These are phyloP conservation scores for Xylogone sp. DNA, from an alignment of 2,329 filamentous ascomycete species.

Conservation along the genomic window DNA sequence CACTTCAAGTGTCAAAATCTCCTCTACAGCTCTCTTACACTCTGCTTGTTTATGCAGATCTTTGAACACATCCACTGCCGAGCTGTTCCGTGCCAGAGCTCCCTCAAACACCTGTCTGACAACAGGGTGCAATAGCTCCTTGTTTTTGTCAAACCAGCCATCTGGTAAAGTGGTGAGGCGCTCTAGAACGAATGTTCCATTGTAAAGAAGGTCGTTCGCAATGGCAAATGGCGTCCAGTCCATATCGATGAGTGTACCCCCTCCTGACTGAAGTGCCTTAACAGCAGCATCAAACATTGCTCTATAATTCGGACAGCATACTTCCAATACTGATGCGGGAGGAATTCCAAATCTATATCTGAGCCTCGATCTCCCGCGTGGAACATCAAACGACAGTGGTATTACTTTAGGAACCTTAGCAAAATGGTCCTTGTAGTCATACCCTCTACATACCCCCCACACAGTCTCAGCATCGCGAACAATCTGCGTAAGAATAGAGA, in stretches of 20 bases:
- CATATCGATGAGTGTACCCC: conserved; percentile 24
- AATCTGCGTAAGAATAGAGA: conserved; percentile 43
- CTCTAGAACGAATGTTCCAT: conserved; percentile 48
- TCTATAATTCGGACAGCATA: conserved; percentile 37
- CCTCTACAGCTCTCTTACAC: conserved; percentile 37
- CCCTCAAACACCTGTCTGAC: conserved; percentile 40
- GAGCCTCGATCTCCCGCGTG: conserved; percentile 12
- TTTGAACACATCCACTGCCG: conserved; percentile 43
- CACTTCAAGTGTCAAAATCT: conserved; percentile 29
- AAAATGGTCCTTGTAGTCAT: conserved; percentile 45
- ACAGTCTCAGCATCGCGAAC: conserved; percentile 42
- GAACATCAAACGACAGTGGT: conserved; percentile 7
- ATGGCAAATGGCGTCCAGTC: conserved; percentile 43
- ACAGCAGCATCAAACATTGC: conserved; percentile 39
- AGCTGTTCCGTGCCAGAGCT: conserved; percentile 32
- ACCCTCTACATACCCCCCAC: conserved; percentile 42
- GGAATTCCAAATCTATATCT: conserved; percentile 48
- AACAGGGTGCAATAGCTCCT: conserved; percentile 44
- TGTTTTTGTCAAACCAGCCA: conserved; percentile 39
- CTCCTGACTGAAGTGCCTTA: conserved; percentile 32
- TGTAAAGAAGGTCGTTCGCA: conserved; percentile 48
- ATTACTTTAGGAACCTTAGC: conserved; percentile 35
- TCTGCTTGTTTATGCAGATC: conserved; percentile 42
- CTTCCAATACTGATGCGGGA: conserved; percentile 36
- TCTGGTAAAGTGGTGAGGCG: conserved; percentile 39